Base-by-base conservation (phyloP, 768 basidiomycete genomes). In the Amanita rimosa region DNA sequence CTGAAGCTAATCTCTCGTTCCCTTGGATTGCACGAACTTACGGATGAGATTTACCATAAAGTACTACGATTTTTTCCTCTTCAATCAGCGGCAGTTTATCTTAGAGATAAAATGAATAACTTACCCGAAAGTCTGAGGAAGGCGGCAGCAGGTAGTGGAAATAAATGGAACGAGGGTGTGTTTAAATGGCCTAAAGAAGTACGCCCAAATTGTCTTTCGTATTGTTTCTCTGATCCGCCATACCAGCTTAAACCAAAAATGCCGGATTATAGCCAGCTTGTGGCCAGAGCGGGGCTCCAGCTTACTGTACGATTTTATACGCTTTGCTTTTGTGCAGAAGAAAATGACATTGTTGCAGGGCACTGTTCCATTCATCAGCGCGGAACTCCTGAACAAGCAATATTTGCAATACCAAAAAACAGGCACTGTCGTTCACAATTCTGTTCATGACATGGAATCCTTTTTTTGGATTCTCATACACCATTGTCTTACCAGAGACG, bases 391-490 rank as follows among this genome's bases (percentile, higher is more conserved):
- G 31, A 1, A 1, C 14, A 22, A 42, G 26, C 8, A 7, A 27
- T 22, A 2, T 31, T 16, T 33, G 0, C 22, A 16, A 2, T 5
- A 0, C 0, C 14, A 9, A 40, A 11, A 13, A 17, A 5, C n/a
- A 26, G 0, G 5, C 21, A 3, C 19, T 22, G 22, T 24, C 41
- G 2, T 29, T 3, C 57, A 54, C 42, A 27, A 48, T 13, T 49
- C 46, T 8, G 24, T 54, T 6, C 56, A 58, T 27, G 58, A 60
- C 27, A 36, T 59, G 6, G 59, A 60, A 22, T 58, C 58, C 7
- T 46, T 57, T 9, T 51, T 60, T 33, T 60, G 58, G 59, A 50
- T 60, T 19, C 35, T 60, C 5, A 29, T 51, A 14, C 43, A 55
- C 26, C 39, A 56, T 5, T 58, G 58, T 38, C n/a, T 58, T 1